phyloP scores from a whole-genome alignment of 495 filamentous ascomycete genomes.

The Penicillium turbatum region DNA sequence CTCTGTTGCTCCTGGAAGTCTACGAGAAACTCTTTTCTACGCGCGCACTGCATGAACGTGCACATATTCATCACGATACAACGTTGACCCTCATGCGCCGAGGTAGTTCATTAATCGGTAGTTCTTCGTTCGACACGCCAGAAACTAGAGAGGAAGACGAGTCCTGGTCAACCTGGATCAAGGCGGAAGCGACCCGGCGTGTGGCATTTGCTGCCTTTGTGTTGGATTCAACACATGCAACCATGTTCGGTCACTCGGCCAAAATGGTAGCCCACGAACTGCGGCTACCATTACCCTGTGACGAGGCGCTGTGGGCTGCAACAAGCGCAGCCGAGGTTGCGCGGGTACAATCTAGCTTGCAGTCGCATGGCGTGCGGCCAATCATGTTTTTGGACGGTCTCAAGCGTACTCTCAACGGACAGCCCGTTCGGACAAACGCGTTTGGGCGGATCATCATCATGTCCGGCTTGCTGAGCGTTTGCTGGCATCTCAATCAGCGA shows the following conservation, averaged over 20 bases:
- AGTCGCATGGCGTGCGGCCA: slow-evolving; percentile 78
- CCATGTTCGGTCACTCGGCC: slow-evolving; percentile 96
- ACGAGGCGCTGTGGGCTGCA: slow-evolving; percentile 91
- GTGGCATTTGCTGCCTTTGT: slow-evolving; percentile 95
- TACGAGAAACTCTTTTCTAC: slow-evolving; percentile 98
- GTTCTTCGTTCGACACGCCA: slow-evolving; percentile 80
- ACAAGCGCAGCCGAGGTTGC: slow-evolving; percentile 85
- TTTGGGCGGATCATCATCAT: slow-evolving; percentile 96
- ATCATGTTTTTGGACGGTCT: slow-evolving; percentile 88
- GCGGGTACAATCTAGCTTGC: slow-evolving; percentile 75
- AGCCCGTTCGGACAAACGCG: slow-evolving; percentile 85
- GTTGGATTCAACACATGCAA: slow-evolving; percentile 92
- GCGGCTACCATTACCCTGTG: slow-evolving; percentile 85
- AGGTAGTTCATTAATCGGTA: slow-evolving; percentile 87
- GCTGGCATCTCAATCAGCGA: slow-evolving; percentile 97
- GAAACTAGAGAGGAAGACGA: slow-evolving; percentile 82
- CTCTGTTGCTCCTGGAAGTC: slow-evolving; percentile 80
- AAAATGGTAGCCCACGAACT: slow-evolving; percentile 98
- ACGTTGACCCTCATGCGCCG: slow-evolving; percentile 93
- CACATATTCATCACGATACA: slow-evolving; percentile 95
- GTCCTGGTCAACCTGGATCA: slow-evolving; percentile 97
- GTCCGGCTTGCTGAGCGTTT: slow-evolving; percentile 88
- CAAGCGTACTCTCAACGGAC: slow-evolving; percentile 81
- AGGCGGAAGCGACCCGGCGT: slow-evolving; percentile 83
- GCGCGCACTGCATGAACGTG: slow-evolving; percentile 84